Base-by-base conservation (phyloP, 768 basidiomycete genomes). In the Dacryopinax spathularia region DNA sequence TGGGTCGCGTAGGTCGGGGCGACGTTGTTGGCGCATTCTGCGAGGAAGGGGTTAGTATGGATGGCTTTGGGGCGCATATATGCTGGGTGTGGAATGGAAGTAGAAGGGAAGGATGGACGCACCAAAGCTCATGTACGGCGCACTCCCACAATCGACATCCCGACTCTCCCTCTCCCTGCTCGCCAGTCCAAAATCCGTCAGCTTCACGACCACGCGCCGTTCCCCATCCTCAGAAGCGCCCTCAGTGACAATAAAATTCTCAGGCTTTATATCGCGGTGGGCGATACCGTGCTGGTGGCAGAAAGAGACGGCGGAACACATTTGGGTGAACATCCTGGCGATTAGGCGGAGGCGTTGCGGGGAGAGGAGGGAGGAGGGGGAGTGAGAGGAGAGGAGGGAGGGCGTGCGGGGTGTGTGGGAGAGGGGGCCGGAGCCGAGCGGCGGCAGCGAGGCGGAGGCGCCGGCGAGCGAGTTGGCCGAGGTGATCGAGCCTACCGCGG, bases 61-160 rank as follows among this genome's bases (percentile, higher is more conserved):
- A 12, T 61, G 34, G 20, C 12, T n/a, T 31, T 16, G 9, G 33
- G 15, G 5, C 5, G 5, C 13, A 34, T 61, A 66, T 65, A 63
- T 67, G 62, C 25, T 64, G 64, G 41, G 7, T 20, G 20, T 27
- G 61, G 41, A 39, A 36, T 48, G 31, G 36, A 20, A 41, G 33
- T 41, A 39, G 3, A 27, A 59, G 63, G 35, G 60, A 22, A 29
- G 33, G 33, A 39, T 5, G 1, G 12, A 77, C 87, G 66, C 68
- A 91, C 91, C 91, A 71, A 87, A 97, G 74, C 91, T 94, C 95
- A 98, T 97, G 75, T 98, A 98, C 0, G 95, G 95, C 61, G 93
- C 92, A 73, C 92, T 95, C 64, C 95, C 95, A 74, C 96, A 98
- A 73, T 98, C 95, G 82, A 98, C 91, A 74, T 99, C 95, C 64